Evolutionary conservation across 208 protist genomes (phyloP), one percentile per base, ranked within the genome.

Genomic region (Acanthamoeba castellanii): DNA sequence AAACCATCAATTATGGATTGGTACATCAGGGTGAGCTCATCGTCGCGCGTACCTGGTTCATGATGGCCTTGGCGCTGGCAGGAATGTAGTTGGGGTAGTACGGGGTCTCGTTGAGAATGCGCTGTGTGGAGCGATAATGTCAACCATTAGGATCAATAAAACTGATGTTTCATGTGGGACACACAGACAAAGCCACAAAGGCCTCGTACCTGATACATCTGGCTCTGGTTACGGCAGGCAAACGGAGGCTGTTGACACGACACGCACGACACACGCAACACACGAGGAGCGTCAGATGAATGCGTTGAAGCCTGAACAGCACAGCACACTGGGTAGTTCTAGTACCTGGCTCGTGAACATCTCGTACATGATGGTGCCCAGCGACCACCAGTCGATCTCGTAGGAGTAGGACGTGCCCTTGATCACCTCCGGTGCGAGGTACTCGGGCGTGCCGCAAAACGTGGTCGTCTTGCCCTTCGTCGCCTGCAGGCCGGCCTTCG

Each of bases 401-500:
- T 95, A 96, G 20, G 94, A 82, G 64, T 97, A 97, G 5, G 95
- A 92, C 5, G 94, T 94, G 22, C 96, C 96, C 18, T 91, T 59
- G 30, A 96, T 72, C 20, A 97, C 70, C 66, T 96, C 95, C 0
- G 87, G 87, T 42, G 92, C 95, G 1, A 97, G 64, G 55, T 97
- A 97, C 66, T 97, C 96, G 22, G 96, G 96, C 4, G 96, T 97
- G 57, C 96, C 96, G 90, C 96, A 97, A 50, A 97, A 97, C 3
- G 95, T 97, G 30, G 47, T 52, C 32, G 96, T 97, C 18, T 85
- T 89, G 74, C 91, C 91, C 81, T 94, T 82, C 66, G 95, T 94
- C 30, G 61, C 85, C 9, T 96, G 92, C 16, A 97, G 90, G 34
- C 96, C 96, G 20, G 95, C 50, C 37, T 89, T 89, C 2, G 82